Base-by-base conservation (phyloP, 202 grass and related monocot species). In the Carex sylvatica region DNA sequence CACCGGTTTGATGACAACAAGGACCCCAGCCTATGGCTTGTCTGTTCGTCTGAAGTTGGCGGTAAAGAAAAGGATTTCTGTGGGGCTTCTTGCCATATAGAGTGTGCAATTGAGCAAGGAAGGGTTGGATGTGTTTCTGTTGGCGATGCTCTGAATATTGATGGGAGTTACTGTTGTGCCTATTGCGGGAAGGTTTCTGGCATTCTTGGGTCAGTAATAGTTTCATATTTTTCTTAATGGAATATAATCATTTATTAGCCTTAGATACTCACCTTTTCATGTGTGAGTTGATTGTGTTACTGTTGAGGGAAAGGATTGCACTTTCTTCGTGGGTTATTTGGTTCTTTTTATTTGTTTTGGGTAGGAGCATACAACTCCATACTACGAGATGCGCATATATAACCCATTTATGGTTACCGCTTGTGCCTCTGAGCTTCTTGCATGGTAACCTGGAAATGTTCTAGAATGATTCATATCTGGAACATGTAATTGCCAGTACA, bases 1-100 rank as follows among this genome's bases (percentile, higher is more conserved):
- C 96, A 93, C 73, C 90, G 82, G 62, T 99, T 99, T 85, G 96
- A 99, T 92, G 96, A 99, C 85, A 99, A 99, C 78, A 99, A 99
- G 76, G 96, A 99, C 74, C 96, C 96, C 72, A 99, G 96, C 87
- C 83, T 93, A 70, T 99, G 96, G 96, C 80, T 99, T 19, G 96
- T 99, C 70, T 99, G 96, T 86, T 62, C 83, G 77, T 93, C 96
- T 82, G 96, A 99, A 89, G 90, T 61, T 74, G 91, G 80, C 60
- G 40, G 44, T 67, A 53, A 12, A 30, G 89, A 90, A 56, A 95
- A 85, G 54, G 86, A 96, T 72, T 96, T 88, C 5, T 99, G 96
- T 82, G 93, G 96, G 28, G 90, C 91, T 70, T 99, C 96, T 88
- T 99, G 96, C 82, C 96, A 99, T 84, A 90, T 99, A 82, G 93